Evolutionary conservation across 2,329 filamentous ascomycete genomes (phyloP), one percentile per base, ranked within the genome.

Genomic region (Phyllosticta citrichinensis): DNA sequence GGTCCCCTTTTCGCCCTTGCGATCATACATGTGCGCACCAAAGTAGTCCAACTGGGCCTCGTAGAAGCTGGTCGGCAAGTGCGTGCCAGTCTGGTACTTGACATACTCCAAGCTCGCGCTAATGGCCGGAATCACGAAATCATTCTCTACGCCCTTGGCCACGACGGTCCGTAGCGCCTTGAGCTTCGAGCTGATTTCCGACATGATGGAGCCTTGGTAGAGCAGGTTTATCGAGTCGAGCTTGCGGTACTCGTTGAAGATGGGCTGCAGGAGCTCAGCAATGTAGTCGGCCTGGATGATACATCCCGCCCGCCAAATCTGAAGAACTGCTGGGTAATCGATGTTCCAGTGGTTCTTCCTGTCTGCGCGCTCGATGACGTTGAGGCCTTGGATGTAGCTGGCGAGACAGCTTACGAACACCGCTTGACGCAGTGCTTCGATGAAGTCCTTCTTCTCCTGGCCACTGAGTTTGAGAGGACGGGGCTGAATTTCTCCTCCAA

Each of bases 21-120:
- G 75, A 68, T 88, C 84, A 68, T 82, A 89, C 74, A 81, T 82
- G 70, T 89, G 86, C 47, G 80, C 79, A 0, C 87, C 86, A 68
- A 89, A 89, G 67, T 84, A 88, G 68, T 89, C 86, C 69, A 89
- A 74, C 74, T 89, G 80, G 0, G 86, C 86, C 71, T 89, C 86
- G 74, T 86, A 85, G 68, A 89, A 88, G 61, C 81, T 80, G 3
- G 85, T 88, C 0, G 86, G 86, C 33, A 89, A 70, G 62, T 80
- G 79, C 2, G 79, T 81, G 17, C 81, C 81, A 1, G 79, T 81
- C 27, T 78, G 78, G 58, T 86, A 86, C 72, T 89, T 89, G 66
- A 86, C 73, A 66, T 87, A 88, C 65, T 89, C 87, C 58, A 89
- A 68, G 1, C 78, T 86, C 1, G 84, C 81, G 40, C 80, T 81